Evolutionary conservation across 768 basidiomycete genomes (phyloP), one percentile per base, ranked within the genome.

Genomic region (Lanmaoa rubissima): DNA sequence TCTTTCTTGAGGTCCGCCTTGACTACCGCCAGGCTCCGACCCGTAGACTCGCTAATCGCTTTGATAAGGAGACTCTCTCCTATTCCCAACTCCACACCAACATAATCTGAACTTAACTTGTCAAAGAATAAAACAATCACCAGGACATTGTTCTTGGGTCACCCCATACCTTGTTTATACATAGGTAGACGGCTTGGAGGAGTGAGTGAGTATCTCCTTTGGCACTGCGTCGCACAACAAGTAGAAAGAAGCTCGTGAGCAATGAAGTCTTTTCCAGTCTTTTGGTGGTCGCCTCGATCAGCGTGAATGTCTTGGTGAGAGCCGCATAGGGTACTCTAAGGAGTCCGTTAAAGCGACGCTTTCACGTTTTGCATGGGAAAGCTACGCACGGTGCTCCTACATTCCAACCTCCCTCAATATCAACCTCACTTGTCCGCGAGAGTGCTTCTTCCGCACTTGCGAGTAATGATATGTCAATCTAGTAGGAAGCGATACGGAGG

Each of bases 281-380:
- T 67, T 98, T 98, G 1, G 94, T 98, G 10, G 97, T 99, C 5
- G 85, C 84, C 71, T 97, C 95, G 59, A 99, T 98, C 32, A 90
- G 74, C 17, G 86, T 80, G 69, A 98, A 98, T 0, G 89, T 84
- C 61, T 92, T 88, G 10, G 94, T 85, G 36, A 99, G 81, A 7
- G 97, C 92, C 17, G 92, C 89, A 68, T 99, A 99, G 0, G 97
- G 97, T 12, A 98, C 89, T 4, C 95, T 98, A 28, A 11, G 6
- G 28, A 31, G 36, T 28, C 4, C 42, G 52, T 60, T 44, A 58
- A 44, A 28, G 8, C 21, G 28, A 38, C 21, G 38, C 34, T 12
- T 16, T 36, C 21, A 5, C 13, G 7, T n/a, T 17, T 14, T 44
- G 16, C 2, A 10, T 16, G 39, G 12, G 40, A n/a, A 44, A 41